Conservation (phyloP, 2,329 filamentous ascomycete genomes). For the Xylaria sp. region DNA sequence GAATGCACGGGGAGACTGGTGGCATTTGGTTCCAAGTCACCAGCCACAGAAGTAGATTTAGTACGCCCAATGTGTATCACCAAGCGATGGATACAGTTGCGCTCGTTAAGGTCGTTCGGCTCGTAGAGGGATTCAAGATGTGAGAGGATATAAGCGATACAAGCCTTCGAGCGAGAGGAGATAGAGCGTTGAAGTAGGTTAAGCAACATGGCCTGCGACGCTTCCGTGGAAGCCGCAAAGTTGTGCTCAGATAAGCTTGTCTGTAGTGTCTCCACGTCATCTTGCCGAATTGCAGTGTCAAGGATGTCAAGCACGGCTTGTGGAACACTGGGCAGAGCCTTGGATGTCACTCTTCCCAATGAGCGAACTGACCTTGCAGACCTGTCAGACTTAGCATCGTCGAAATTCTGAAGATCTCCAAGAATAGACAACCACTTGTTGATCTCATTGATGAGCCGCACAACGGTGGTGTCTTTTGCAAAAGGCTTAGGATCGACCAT, state of each 20-base stretch:
- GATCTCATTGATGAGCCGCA: slow-evolving; percentile 68
- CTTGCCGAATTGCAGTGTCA: slow-evolving; percentile 76
- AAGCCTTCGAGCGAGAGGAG: slow-evolving; percentile 73
- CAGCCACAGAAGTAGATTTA: slow-evolving; percentile 58
- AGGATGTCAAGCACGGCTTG: slow-evolving; percentile 74
- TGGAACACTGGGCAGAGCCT: slow-evolving; percentile 78
- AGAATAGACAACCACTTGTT: slow-evolving; percentile 92
- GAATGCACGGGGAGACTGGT: slow-evolving; percentile 61
- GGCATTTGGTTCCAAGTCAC: slow-evolving; percentile 63
- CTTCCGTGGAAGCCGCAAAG: slow-evolving; percentile 61
- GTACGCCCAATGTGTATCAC: slow-evolving; percentile 91
- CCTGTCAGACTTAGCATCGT: slow-evolving; percentile 79
- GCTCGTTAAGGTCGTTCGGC: slow-evolving; percentile 90
- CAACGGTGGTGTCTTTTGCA: slow-evolving; percentile 73
- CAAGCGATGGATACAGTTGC: slow-evolving; percentile 92
- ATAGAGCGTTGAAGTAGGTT: slow-evolving; percentile 84
- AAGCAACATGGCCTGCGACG: slow-evolving; percentile 75
- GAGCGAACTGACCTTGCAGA: slow-evolving; percentile 77
- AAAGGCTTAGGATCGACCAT: slow-evolving; percentile 92
- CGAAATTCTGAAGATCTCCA: slow-evolving; percentile 78
- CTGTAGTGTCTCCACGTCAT: slow-evolving; percentile 69
- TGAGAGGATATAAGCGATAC: slow-evolving; percentile 76
- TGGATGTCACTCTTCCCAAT: slow-evolving; percentile 79
- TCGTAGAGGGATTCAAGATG: slow-evolving; percentile 81
- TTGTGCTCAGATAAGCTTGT: slow-evolving; percentile 69